phyloP scores from a whole-genome alignment of 164 flowering plant species.

The Houttuynia cordata region DNA sequence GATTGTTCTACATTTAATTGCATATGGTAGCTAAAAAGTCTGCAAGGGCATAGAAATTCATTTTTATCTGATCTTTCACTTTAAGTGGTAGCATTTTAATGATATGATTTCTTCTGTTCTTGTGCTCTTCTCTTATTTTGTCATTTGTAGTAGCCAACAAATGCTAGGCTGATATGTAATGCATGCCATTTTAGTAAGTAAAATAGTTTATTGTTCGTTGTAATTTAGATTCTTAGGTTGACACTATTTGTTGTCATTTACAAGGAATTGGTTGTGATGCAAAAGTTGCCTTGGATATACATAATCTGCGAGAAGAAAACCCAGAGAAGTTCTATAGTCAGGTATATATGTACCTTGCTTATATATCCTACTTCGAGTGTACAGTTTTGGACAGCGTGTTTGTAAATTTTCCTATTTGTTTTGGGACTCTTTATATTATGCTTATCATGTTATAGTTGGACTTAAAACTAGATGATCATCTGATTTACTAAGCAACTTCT shows the following conservation, averaged over 20 bases:
- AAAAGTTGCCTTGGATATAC: conserved; percentile 93
- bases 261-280: conserved; percentile 85
- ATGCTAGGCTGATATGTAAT: no score
- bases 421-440: background rate
- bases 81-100: no score
- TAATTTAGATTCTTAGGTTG: background rate
- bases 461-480: background rate
- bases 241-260: background rate
- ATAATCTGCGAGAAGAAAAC: conserved; percentile 92
- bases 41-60: no score
- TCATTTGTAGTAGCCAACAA: no score
- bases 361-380: background rate
- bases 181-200: no score
- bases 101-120: no score
- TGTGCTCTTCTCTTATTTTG: no score
- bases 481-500: background rate
- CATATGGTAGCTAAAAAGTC: no score
- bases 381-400: background rate
- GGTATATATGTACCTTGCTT: conserved; percentile 24
- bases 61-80: no score
- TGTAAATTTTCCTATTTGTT: background rate
- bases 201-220: no score
- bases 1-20: no score
- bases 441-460: background rate
- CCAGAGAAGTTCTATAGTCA: conserved; percentile 97